Base-by-base conservation (phyloP, 495 filamentous ascomycete species). In the Penicillium cosmopolitanum region DNA sequence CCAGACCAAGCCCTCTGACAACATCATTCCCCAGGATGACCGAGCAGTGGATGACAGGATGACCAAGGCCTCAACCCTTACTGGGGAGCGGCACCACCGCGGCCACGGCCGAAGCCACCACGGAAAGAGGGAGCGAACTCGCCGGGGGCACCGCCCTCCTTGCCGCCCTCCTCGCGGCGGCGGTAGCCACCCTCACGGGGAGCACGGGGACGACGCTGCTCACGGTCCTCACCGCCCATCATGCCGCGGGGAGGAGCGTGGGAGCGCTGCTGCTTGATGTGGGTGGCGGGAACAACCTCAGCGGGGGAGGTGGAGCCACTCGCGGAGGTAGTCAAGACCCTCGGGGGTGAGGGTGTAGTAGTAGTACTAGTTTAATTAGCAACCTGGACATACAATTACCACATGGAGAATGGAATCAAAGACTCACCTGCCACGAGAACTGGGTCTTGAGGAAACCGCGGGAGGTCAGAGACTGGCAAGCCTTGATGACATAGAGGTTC, bases 281-380 rank as follows among this genome's bases (percentile, higher is more conserved):
- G 95, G 73, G 95, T 98, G 66, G 95, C 92, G 57, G 95, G 95
- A 68, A 98, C 95, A 77, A 98, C 97, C 87, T 98, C 95, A 73
- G 96, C 95, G 77, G 95, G 95, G 95, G 69, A 98, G 89, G 85
- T 98, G 95, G 66, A 98, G 94, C 95, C 95, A 98, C 85, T 98
- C 95, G 69, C 95, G 96, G 77, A 98, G 93, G 87, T 98, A 98
- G 86, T 97, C 94, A 75, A 98, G 93, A 84, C 95, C 95, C 76
- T 97, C 94, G 69, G 93, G 92, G 77, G 95, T 98, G 76, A 98
- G 88, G 79, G 96, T 98, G 89, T 98, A 98, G 89, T 98, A 98
- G 88, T 97, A 98, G 88, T 93, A 98, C 85, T 31, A 31, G 28
- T 31, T 31, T 9, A 7, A 31, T 31, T 31, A 31, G 28, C 5